Percentiles rank a stretch among this genome's conserved stretches.
Conservation (phyloP, 2,329 filamentous ascomycete species). For the Colletotrichum melonis region DNA sequence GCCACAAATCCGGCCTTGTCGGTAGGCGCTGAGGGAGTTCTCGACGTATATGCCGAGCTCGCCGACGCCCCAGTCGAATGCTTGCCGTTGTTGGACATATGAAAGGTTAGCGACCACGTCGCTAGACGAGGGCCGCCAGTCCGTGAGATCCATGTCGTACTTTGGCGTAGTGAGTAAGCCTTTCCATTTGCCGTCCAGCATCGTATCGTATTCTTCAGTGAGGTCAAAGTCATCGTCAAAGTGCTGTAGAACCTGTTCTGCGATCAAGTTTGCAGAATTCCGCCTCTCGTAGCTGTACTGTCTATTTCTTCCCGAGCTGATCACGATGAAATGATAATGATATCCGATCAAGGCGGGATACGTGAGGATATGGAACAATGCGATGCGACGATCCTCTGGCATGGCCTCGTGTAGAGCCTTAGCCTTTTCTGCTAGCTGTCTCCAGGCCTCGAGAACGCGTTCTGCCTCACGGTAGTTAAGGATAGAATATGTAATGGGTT, state of each 20-base stretch:
- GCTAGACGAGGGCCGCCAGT: slow-evolving; percentile 49
- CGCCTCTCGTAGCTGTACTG: slow-evolving; percentile 64
- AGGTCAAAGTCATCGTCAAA: slow-evolving; percentile 58
- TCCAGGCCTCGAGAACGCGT: slow-evolving; percentile 66
- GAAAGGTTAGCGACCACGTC: slow-evolving; percentile 61
- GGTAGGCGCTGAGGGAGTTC: slow-evolving; percentile 62
- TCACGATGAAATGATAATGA: slow-evolving; percentile 64
- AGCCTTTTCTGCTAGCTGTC: slow-evolving; percentile 55
- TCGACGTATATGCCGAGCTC: slow-evolving; percentile 65
- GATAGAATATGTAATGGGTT: slow-evolving; percentile 67
- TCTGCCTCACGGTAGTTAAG: slow-evolving; percentile 75
- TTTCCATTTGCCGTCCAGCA: slow-evolving; percentile 61
- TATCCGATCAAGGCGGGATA: slow-evolving; percentile 70
- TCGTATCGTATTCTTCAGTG: slow-evolving; percentile 56
- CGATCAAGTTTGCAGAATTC: slow-evolving; percentile 62
- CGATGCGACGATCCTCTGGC: slow-evolving; percentile 52
- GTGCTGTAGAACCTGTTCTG: slow-evolving; percentile 51
- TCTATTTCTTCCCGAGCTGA: slow-evolving; percentile 61
- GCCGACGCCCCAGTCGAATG: slow-evolving; percentile 45
- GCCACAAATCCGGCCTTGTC: slow-evolving; percentile 65
- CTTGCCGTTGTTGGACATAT: slow-evolving; percentile 57
- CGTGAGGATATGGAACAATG: slow-evolving; percentile 71
- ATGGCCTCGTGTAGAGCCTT: slow-evolving; percentile 58
- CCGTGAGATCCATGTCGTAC: slow-evolving; percentile 39
- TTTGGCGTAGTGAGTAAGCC: slow-evolving; percentile 67